These are phyloP conservation scores for Fusarium redolens DNA, from an alignment of 2,329 filamentous ascomycete genomes.

Conservation along the genomic window DNA sequence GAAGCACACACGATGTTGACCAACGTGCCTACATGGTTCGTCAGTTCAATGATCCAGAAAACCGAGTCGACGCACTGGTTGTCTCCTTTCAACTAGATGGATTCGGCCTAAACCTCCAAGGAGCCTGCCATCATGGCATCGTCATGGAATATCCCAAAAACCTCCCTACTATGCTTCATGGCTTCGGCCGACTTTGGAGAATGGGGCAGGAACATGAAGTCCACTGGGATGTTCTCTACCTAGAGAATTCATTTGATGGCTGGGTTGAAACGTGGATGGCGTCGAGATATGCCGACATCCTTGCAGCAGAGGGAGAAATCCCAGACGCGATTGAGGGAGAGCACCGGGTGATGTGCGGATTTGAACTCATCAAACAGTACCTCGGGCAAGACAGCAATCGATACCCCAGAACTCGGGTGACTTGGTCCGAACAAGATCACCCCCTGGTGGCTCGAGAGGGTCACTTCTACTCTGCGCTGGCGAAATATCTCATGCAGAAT, in stretches of 20 bases:
- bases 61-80: background rate
- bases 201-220: background rate
- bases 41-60: background rate
- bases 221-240: background rate
- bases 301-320: background rate
- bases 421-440: background rate
- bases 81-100: rapidly evolving
- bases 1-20: rapidly evolving
- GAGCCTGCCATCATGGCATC: background rate
- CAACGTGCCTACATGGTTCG: background rate
- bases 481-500: background rate
- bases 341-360: background rate
- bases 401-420: background rate
- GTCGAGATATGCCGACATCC: background rate
- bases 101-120: background rate
- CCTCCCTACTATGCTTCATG: background rate
- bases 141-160: background rate
- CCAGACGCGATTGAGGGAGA: background rate
- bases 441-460: background rate
- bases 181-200: background rate
- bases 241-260: rapidly evolving
- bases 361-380: background rate
- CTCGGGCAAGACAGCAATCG: background rate
- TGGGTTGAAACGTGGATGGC: background rate
- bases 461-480: background rate